Percentiles rank a stretch among this genome's conserved stretches.
Conservation (phyloP, 495 filamentous ascomycete genomes). For the Lindgomyces ingoldianus region DNA sequence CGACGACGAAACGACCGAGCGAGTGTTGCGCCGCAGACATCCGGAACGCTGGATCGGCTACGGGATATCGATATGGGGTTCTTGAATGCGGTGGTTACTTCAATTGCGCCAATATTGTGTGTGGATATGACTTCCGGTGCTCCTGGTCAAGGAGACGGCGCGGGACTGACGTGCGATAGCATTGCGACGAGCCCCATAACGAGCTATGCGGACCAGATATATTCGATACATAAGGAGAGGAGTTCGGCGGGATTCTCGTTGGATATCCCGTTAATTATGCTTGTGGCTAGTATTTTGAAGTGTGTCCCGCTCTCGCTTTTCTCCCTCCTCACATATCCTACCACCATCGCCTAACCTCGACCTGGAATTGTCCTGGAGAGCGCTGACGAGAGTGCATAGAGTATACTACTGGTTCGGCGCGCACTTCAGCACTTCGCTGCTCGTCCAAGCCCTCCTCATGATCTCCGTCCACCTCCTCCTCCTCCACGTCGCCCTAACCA, state of each 20-base stretch:
- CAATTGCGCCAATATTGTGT: conserved; percentile 47
- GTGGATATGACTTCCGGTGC: background rate
- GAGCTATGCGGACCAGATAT: conserved; percentile 89
- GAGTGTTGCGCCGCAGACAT: background rate
- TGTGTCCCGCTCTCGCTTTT: conserved; percentile 49
- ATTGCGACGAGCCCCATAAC: conserved; percentile 81
- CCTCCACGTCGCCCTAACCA: conserved; percentile 85
- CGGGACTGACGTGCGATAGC: conserved; percentile 29
- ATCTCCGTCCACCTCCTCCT: conserved; percentile 77
- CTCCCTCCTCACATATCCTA: background rate
- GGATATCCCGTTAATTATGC: conserved; percentile 97
- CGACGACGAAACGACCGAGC: too few species aligned
- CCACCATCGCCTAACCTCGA: background rate
- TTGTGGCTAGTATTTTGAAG: conserved; percentile 89
- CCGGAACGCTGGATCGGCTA: background rate
- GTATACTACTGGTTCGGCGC: conserved; percentile 95
- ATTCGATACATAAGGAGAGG: conserved; percentile 77
- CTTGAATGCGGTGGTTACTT: conserved; percentile 38
- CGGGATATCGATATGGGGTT: conserved; percentile 32
- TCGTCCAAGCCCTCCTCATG: conserved; percentile 86
- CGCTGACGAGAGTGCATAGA: conserved; percentile 47
- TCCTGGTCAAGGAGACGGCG: background rate
- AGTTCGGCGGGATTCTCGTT: conserved; percentile 86
- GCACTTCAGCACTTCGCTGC: conserved; percentile 73
- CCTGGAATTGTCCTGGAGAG: background rate